These are phyloP conservation scores for Lactarius hatsudake DNA, from an alignment of 768 basidiomycete species.

Conservation along the genomic window DNA sequence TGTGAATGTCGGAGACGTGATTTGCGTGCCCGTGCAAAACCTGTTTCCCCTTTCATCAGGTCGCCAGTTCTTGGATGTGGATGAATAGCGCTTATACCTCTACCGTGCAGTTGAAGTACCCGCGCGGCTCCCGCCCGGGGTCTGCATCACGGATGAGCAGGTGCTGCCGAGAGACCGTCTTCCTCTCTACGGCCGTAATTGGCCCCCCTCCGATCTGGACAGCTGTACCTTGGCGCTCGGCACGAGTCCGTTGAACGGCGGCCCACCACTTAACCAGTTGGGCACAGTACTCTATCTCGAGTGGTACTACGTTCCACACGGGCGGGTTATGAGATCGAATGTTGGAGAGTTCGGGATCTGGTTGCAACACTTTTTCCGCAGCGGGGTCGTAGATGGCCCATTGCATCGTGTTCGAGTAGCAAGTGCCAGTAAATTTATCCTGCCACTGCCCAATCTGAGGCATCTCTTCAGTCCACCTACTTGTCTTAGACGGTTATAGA, in stretches of 20 bases:
- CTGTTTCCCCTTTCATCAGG: slow-evolving; percentile 3
- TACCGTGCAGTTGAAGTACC: slow-evolving; percentile 62
- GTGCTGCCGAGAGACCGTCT: slow-evolving; percentile 37
- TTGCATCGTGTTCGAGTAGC: slow-evolving; percentile 16
- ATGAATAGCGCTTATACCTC: slow-evolving; percentile 17
- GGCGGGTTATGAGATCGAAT: slow-evolving; percentile 5
- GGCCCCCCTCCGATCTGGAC: slow-evolving; percentile 25
- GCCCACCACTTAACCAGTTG: slow-evolving; percentile 24
- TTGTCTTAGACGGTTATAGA: neutral
- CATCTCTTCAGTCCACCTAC: slow-evolving; percentile 5
- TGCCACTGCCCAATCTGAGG: slow-evolving; percentile 14
- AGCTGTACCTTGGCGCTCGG: slow-evolving; percentile 13
- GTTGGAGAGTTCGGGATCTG: neutral
- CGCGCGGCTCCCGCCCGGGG: slow-evolving; percentile 42
- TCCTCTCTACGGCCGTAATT: neutral
- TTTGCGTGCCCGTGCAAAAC: slow-evolving; percentile 24
- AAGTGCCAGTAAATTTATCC: slow-evolving; percentile 18
- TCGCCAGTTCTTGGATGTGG: neutral
- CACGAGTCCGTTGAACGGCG: slow-evolving; percentile 23
- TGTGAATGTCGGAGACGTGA: slow-evolving; percentile 19
- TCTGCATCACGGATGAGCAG: slow-evolving; percentile 50
- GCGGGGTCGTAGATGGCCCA: slow-evolving; percentile 20
- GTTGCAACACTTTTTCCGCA: slow-evolving; percentile 7
- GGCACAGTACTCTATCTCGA: slow-evolving; percentile 21
- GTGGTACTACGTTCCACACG: neutral